A percentile compares a stretch with the other conserved stretches of the same genome.
Evolutionary conservation across 495 filamentous ascomycete species (phyloP).

Genomic region (Hypoxylon rickii): DNA sequence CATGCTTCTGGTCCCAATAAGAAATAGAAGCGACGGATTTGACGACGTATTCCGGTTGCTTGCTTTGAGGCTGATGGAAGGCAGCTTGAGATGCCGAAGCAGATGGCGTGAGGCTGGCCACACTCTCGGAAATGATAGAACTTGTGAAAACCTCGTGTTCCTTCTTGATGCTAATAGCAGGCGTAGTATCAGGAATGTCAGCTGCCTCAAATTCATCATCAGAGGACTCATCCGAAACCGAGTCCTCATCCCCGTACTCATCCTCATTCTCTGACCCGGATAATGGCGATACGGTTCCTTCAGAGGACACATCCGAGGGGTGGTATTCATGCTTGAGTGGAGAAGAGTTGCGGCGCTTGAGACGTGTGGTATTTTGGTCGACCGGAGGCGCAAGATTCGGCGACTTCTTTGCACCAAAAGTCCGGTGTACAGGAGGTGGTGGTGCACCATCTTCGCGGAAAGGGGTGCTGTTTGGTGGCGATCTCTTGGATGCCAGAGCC

Average conservation of each 20-base stretch:
- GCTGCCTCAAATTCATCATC: conserved; percentile 57
- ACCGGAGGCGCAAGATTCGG: conserved; percentile 56
- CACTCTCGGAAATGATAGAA: conserved; percentile 43
- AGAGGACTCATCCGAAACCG: conserved; percentile 49
- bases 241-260: conserved; percentile 51
- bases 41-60: conserved; percentile 56
- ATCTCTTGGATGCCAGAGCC: conserved; percentile 37
- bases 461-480: conserved; percentile 51
- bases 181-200: conserved; percentile 54
- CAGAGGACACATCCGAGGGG: conserved; percentile 73
- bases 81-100: conserved; percentile 74
- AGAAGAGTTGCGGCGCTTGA: conserved; percentile 80
- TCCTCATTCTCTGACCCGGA: conserved; percentile 48
- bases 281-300: conserved; percentile 53
- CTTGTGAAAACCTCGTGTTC: conserved; percentile 23
- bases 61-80: conserved; percentile 53
- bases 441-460: conserved; percentile 53
- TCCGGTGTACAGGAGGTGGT: conserved; percentile 57
- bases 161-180: conserved; percentile 53
- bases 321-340: conserved; percentile 98
- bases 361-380: conserved; percentile 44
- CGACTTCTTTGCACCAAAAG: conserved; percentile 46
- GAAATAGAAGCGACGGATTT: conserved; percentile 80
- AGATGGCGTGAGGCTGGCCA: conserved; percentile 67
- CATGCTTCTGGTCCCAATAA: conserved; percentile 77